phyloP scores from a whole-genome alignment of 345 rosid species.

The Citrus australasica region DNA sequence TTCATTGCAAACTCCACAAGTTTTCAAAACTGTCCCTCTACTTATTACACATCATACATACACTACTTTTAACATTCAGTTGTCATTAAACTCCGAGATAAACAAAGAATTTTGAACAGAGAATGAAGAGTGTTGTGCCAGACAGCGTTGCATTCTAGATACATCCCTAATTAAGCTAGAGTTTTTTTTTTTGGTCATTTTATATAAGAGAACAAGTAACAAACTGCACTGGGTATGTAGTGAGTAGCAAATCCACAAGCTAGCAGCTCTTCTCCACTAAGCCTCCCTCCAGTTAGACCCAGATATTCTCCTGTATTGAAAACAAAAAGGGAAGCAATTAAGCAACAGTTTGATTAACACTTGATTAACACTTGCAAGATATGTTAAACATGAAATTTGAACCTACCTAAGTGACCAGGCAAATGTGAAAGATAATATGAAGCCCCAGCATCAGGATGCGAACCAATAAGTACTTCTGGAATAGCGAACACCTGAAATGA shows the following conservation, averaged over 20 bases:
- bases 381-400: background rate
- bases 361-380: background rate
- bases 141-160: too few species aligned
- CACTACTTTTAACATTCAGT: too few species aligned
- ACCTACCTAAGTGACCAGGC: slow-evolving; percentile 20
- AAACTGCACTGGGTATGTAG: slow-evolving; percentile 9
- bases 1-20: too few species aligned
- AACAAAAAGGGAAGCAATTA: background rate
- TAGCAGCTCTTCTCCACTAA: slow-evolving; percentile 15
- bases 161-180: too few species aligned
- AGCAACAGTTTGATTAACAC: background rate
- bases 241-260: slow-evolving; percentile 22
- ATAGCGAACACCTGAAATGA: slow-evolving; percentile 16
- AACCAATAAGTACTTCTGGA: slow-evolving; percentile 24
- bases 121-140: too few species aligned
- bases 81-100: too few species aligned
- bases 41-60: too few species aligned
- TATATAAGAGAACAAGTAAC: background rate
- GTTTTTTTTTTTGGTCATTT: background rate
- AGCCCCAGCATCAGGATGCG: slow-evolving; percentile 26
- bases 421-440: slow-evolving; percentile 27
- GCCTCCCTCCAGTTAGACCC: slow-evolving; percentile 7
- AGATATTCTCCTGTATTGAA: slow-evolving; percentile 14
- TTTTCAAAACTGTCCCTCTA: too few species aligned
- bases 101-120: too few species aligned